Evolutionary conservation across 2,329 filamentous ascomycete species (phyloP), one percentile per base, ranked within the genome.

Genomic region (Thelonectria olida): DNA sequence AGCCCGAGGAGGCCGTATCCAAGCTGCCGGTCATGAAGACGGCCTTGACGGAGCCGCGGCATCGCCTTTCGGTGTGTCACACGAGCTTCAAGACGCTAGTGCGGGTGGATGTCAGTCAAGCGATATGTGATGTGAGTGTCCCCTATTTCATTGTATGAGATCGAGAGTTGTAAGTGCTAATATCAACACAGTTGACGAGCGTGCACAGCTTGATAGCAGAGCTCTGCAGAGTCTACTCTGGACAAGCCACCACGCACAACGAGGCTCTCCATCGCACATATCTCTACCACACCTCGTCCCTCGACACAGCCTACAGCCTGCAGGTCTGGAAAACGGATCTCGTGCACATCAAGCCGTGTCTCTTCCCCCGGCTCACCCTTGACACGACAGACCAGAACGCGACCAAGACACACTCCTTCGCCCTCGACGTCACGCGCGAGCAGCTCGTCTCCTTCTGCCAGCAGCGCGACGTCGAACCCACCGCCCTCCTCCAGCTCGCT

Each of bases 401-500:
- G n/a, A n/a, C 12, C 31, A 7, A 78, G 45, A 78, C 77, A 2
- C 73, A 72, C 1, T 74, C 77, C 5, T 74, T 81, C 15, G 74
- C 81, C 7, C 67, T 84, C 5, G 77, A 80, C 8, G 74, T 84
- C 13, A 72, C 76, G 0, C 75, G 71, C 5, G 69, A 77, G 25
- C 74, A 78, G 3, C 66, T 85, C 2, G 77, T 81, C 9, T 75
- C 79, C 8, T 86, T 86, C 45, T 76, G 75, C 54, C 55, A 66
- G 0, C 49, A 76, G 77, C 44, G 76, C 62, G 7, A 76, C 8
- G 76, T 85, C 3, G 81, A 81, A 0, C 73, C 82, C 0, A 79
- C 83, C 0, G 81, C 84, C 0, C 76, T 88, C 4, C 76, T 89
- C 4, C 82, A 84, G 22, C 79, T 87, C n/a, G 85, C 86, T 0